phyloP scores from a whole-genome alignment of 129 eudicot genomes.

The Tagetes patula region DNA sequence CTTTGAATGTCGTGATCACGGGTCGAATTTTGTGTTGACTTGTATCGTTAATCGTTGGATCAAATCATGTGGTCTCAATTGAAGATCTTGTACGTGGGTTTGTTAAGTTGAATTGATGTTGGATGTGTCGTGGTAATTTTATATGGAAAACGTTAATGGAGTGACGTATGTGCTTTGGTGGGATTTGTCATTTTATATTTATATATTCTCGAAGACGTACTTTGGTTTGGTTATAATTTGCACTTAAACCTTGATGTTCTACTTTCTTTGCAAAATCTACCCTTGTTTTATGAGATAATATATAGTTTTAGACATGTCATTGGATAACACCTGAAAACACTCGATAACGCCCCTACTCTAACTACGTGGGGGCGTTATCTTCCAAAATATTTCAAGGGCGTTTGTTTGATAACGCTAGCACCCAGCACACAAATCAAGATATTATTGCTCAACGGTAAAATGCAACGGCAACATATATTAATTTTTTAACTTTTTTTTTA shows the following conservation, averaged over 20 bases:
- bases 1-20: constrained; percentile 22
- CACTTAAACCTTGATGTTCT: background rate
- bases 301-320: no score
- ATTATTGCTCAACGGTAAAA: no score
- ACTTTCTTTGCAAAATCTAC: background rate
- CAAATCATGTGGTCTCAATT: constrained; percentile 18
- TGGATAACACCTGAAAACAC: no score
- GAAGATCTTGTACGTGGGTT: constrained; percentile 33
- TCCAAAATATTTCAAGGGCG: no score
- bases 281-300: background rate
- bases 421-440: no score
- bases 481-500: no score
- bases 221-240: background rate
- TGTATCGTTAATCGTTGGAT: constrained; percentile 20
- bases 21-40: constrained; percentile 22
- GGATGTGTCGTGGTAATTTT: constrained; percentile 22
- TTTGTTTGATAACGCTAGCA: no score
- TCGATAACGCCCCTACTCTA: no score
- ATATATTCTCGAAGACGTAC: constrained; percentile 22
- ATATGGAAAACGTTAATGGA: constrained; percentile 25
- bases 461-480: no score
- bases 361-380: no score
- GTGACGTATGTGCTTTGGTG: constrained; percentile 40
- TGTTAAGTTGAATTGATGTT: constrained; percentile 21
- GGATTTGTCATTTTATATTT: constrained; percentile 15